These are phyloP conservation scores for Globisporangium acanthophoron DNA, from an alignment of 352 stramenopile species.

Conservation along the genomic window DNA sequence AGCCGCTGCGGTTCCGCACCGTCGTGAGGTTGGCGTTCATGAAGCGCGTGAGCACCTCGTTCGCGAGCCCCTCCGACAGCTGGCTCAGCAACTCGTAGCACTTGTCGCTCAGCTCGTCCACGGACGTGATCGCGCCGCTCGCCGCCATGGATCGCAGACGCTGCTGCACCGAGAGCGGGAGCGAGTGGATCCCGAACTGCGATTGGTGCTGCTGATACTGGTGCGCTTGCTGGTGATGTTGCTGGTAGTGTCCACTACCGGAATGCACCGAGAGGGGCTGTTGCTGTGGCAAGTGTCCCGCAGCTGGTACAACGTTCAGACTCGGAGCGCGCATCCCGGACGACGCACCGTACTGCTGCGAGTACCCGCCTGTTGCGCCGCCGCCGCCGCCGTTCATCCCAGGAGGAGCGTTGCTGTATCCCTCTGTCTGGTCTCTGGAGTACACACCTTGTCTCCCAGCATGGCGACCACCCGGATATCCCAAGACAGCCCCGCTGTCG, in stretches of 20 bases:
- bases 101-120: slow-evolving; percentile 75
- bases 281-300: neutral
- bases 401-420: slow-evolving; percentile 16
- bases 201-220: neutral
- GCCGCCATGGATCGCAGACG: slow-evolving; percentile 59
- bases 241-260: neutral
- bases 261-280: neutral
- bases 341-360: neutral
- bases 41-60: slow-evolving; percentile 73
- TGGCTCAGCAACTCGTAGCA: slow-evolving; percentile 79
- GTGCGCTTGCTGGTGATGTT: slow-evolving; percentile 8
- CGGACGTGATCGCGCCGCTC: slow-evolving; percentile 42
- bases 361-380: slow-evolving; percentile 9
- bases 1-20: slow-evolving; percentile 76
- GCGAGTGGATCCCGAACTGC: slow-evolving; percentile 18
- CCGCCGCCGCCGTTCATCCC: neutral
- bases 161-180: slow-evolving; percentile 63
- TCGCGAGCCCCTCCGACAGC: slow-evolving; percentile 64
- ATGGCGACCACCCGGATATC: slow-evolving; percentile 4
- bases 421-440: slow-evolving; percentile 15
- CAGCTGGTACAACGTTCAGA: neutral
- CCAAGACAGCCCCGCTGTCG: slow-evolving; percentile 2
- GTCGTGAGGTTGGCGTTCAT: slow-evolving; percentile 59
- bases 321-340: neutral
- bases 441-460: neutral